Base-by-base conservation (phyloP, 2,329 filamentous ascomycete genomes). In the Aspergillus awamori region DNA sequence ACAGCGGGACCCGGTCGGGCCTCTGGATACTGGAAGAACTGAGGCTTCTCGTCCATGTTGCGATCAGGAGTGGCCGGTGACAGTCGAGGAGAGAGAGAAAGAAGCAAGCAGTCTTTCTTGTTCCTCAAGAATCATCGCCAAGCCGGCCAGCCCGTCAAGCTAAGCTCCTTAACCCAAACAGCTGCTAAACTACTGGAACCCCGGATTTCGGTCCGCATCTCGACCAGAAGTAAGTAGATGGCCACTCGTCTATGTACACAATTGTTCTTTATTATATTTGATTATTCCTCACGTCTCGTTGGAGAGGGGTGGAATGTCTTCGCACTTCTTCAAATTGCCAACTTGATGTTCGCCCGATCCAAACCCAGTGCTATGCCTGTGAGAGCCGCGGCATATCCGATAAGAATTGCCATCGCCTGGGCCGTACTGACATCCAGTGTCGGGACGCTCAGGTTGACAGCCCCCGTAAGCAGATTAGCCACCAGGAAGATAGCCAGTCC, bases 391-490 rank as follows among this genome's bases (percentile, higher is more conserved):
- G 89, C 88, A 76, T 98, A 98, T 5, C 76, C 85, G 22, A 92
- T 76, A 65, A 99, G 76, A 36, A 97, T 87, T 0, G 76, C 87
- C 86, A 97, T 91, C 0, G 93, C 86, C 59, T 80, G 75, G 3
- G 84, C 69, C 8, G 86, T 84, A 4, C 82, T 83, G 65, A 90
- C 87, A 72, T 94, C 85, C 65, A 98, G 78, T 2, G 95, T 99
- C 41, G 89, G 88, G 58, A 98, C 77, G 4, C 88, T 91, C 83
- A 99, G 82, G 74, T 99, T 99, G 57, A 98, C 89, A 15, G 92
- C 73, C 0, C 95, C 95, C 0, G 95, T 99, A 64, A 97, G 77
- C 51, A 99, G 77, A 72, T 99, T 99, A 2, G 95, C 93, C 39
- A 93, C 72, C 61, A 99, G 77, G 73, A 99, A 99, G 0, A 98